Base-by-base conservation (phyloP, 2,329 filamentous ascomycete species). In the Fusarium sublunatum region DNA sequence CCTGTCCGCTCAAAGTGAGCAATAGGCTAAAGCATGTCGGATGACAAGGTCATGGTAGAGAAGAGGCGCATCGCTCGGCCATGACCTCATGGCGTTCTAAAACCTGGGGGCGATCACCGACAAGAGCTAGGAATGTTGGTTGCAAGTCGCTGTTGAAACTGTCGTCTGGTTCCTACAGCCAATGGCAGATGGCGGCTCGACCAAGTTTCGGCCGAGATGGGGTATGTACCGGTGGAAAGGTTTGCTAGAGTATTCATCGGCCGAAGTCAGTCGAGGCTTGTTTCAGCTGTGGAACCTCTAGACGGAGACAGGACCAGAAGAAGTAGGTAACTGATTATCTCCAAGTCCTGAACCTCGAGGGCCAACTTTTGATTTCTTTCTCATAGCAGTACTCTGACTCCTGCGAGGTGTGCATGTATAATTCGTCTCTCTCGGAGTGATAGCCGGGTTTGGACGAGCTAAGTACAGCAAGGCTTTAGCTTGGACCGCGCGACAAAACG, bases 11-110 rank as follows among this genome's bases (percentile, higher is more conserved):
- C 34, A 15, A 42, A 40, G 40, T 41, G 40, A 38, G 39, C 46
- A 40, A 44, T n/a, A 34, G 15, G 42, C 41, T 34, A 39, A 39
- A 24, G 40, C 28, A 39, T 47, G n/a, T 61, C 52, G 65, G 58
- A 51, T 40, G 61, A 25, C 64, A 50, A 54, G 55, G 47, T 26
- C 10, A 22, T 19, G 48, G 19, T 41, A 32, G 22, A 46, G 46
- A 34, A 44, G 15, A 52, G 40, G 39, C 34, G 41, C 52, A 52
- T 51, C 39, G 42, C 55, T 64, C 58, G 50, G 55, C 29, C 26
- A 68, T 70, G 68, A 70, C 63, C 64, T 69, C 68, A 70, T 70
- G 50, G 47, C 49, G 35, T 24, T 34, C 52, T 61, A 67, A 68
- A 70, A 64, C 46, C 64, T 61, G 66, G 64, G 57, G 64, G 58